A percentile compares a stretch with the other conserved stretches of the same genome.
Evolutionary conservation across 2,329 filamentous ascomycete species (phyloP).

Genomic region (Geosmithia putterillii): DNA sequence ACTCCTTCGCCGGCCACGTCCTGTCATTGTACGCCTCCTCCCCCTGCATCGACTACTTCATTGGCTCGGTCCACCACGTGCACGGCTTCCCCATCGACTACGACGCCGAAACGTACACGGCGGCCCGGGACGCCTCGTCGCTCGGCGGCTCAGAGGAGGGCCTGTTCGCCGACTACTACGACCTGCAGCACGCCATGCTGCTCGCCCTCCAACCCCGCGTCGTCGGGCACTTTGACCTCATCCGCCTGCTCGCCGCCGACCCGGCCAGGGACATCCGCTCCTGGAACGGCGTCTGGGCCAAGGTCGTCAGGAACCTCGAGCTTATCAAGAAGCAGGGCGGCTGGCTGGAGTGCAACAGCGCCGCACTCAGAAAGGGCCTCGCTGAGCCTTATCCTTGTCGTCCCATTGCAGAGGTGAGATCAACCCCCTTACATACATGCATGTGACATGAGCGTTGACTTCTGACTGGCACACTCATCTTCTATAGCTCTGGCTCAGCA

Average conservation of each 20-base stretch:
- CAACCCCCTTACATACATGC: not conserved
- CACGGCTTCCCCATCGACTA: slow-evolving; percentile 83
- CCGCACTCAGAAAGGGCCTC: slow-evolving; percentile 79
- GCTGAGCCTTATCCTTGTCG: slow-evolving; percentile 78
- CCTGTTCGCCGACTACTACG: slow-evolving; percentile 80
- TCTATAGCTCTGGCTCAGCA: slow-evolving; percentile 53
- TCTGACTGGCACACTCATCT: not conserved
- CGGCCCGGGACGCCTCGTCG: slow-evolving; percentile 19
- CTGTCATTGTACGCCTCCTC: slow-evolving; percentile 43
- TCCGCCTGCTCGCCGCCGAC: slow-evolving; percentile 64
- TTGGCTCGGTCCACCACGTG: slow-evolving; percentile 88
- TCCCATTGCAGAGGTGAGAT: slow-evolving; percentile 59
- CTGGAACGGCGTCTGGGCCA: slow-evolving; percentile 59
- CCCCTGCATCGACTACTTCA: slow-evolving; percentile 71
- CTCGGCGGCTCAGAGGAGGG: slow-evolving; percentile 45
- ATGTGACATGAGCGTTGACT: not conserved
- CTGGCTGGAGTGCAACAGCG: slow-evolving; percentile 81
- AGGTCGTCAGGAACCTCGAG: slow-evolving; percentile 61
- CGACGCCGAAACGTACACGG: slow-evolving; percentile 52
- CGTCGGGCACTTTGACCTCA: slow-evolving; percentile 89
- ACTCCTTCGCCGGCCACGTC: slow-evolving; percentile 47
- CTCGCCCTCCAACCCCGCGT: slow-evolving; percentile 57
- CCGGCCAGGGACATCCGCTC: slow-evolving; percentile 47
- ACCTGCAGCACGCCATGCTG: slow-evolving; percentile 77
- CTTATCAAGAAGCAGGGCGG: slow-evolving; percentile 63